These are phyloP conservation scores for Tricholoma sp. DNA, from an alignment of 768 basidiomycete genomes.

Conservation along the genomic window DNA sequence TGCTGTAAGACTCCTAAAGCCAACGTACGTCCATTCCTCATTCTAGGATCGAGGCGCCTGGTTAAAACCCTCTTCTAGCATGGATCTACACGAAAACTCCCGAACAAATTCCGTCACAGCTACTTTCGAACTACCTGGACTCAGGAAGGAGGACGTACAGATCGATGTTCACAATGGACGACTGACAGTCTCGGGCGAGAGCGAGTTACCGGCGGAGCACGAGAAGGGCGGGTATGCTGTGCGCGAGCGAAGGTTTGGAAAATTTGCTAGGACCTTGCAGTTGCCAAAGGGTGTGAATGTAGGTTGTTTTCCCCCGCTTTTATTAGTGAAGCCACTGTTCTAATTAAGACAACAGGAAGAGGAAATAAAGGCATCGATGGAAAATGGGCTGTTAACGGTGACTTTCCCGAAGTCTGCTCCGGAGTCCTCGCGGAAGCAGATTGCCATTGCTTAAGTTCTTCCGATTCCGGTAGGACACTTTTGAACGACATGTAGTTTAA, in stretches of 20 bases:
- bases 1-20: conserved; percentile 9
- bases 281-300: conserved; percentile 48
- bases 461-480: too few relatives aligned
- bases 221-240: conserved; percentile 35
- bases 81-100: conserved; percentile 44
- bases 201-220: conserved; percentile 20
- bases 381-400: conserved; percentile 41
- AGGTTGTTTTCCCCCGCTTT: background rate
- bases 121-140: conserved; percentile 51
- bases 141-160: conserved; percentile 41
- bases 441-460: conserved; percentile 24
- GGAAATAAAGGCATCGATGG: conserved; percentile 43
- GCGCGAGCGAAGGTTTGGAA: conserved; percentile 43
- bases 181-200: conserved; percentile 45
- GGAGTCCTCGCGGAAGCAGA: conserved; percentile 39
- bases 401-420: conserved; percentile 42
- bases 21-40: conserved; percentile 7
- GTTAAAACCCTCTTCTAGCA: conserved; percentile 22
- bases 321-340: background rate
- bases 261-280: conserved; percentile 41
- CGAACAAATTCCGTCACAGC: conserved; percentile 41
- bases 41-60: background rate
- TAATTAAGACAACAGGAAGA: conserved; percentile 24
- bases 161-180: conserved; percentile 44
- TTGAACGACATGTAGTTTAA: too few relatives aligned